phyloP scores from a whole-genome alignment of 73 alveolate genomes.

The Tetrahymena malaccensis region DNA sequence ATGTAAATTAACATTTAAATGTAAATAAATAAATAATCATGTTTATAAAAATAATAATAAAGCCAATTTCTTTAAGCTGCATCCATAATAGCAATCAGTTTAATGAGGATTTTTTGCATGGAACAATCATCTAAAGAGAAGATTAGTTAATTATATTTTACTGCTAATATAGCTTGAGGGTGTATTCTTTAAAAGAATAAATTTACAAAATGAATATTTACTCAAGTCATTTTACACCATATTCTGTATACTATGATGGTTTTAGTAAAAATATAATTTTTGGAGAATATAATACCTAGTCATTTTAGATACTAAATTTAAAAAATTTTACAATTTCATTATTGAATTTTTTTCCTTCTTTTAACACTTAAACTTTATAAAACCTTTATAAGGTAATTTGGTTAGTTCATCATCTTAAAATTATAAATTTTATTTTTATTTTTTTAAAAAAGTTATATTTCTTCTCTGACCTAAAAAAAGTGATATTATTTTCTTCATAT shows the following conservation, averaged over 20 bases:
- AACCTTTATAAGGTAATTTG: neutral
- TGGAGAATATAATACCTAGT: neutral
- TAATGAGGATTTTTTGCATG: neutral
- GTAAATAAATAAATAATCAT: too few species aligned
- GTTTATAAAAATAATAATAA: too few species aligned
- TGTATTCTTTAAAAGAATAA: neutral
- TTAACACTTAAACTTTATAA: neutral
- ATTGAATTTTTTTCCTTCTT: neutral
- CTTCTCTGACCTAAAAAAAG: neutral
- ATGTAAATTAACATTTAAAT: too few species aligned
- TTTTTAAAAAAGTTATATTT: neutral
- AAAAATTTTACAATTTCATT: too few species aligned
- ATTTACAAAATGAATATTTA: neutral
- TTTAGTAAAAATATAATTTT: neutral
- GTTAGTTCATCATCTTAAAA: too few species aligned
- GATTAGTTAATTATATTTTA: too few species aligned
- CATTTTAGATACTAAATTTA: too few species aligned
- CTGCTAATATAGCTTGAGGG: neutral
- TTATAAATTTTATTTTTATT: too few species aligned
- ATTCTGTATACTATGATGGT: neutral
- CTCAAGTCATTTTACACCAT: neutral
- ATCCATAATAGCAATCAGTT: neutral
- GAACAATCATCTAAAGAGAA: neutral
- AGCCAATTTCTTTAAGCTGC: neutral
- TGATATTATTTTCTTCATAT: neutral